These are phyloP conservation scores for Gossypium herbaceum DNA, from an alignment of 345 rosid genomes.

Conservation along the genomic window DNA sequence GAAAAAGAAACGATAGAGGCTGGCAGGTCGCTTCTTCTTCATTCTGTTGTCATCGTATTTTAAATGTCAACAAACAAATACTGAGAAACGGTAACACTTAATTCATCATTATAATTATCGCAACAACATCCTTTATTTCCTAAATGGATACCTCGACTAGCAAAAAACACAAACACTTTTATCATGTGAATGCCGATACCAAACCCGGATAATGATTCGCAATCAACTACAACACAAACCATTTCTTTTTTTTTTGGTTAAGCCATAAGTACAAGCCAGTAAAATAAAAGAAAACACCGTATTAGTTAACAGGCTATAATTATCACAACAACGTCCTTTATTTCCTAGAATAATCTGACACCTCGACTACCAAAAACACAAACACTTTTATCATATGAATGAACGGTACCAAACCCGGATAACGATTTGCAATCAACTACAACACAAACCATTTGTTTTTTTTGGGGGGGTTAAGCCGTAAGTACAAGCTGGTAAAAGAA, in stretches of 20 bases:
- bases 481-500: constrained; percentile 4
- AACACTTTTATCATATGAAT: too few relatives aligned
- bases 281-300: constrained; percentile 3
- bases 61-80: neutral
- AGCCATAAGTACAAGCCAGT: constrained; percentile 9
- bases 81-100: neutral
- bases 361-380: too few relatives aligned
- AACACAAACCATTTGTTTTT: constrained; percentile 5
- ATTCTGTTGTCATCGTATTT: neutral
- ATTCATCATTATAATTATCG: neutral
- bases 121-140: neutral
- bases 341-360: too few relatives aligned
- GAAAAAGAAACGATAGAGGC: neutral
- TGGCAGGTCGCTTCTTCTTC: neutral
- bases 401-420: neutral
- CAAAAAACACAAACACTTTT: neutral
- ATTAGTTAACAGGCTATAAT: constrained; percentile 19
- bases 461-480: neutral
- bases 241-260: neutral
- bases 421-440: neutral
- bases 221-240: constrained; percentile 13
- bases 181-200: neutral
- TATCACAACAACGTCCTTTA: too few relatives aligned
- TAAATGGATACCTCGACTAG: neutral
- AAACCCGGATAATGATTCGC: neutral